phyloP scores from a whole-genome alignment of 805 yeast genomes.

The Jamesozyma piceae region DNA sequence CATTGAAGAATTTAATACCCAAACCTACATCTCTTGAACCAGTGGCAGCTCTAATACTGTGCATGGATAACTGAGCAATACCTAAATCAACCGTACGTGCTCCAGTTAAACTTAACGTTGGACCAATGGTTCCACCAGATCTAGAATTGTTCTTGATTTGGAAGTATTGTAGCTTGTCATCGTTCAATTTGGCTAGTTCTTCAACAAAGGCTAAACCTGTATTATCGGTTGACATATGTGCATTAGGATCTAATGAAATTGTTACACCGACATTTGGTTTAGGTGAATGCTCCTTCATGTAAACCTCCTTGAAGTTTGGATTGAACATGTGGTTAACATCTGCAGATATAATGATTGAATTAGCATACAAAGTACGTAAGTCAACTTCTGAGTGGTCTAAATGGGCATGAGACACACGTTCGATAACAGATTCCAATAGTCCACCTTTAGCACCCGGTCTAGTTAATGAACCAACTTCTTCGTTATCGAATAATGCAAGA shows the following conservation, averaged over 20 bases:
- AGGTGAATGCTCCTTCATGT: constrained; percentile 72
- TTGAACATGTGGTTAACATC: constrained; percentile 77
- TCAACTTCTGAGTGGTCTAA: constrained; percentile 7
- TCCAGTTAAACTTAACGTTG: constrained; percentile 54
- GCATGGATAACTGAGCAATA: constrained; percentile 79
- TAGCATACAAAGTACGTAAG: constrained; percentile 47
- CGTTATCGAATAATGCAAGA: constrained; percentile 67
- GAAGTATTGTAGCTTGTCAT: constrained; percentile 65
- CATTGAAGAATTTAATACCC: constrained; percentile 61
- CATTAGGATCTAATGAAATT: constrained; percentile 66
- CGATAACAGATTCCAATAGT: constrained; percentile 52
- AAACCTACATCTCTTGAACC: constrained; percentile 72
- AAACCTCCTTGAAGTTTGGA: constrained; percentile 63
- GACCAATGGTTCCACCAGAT: constrained; percentile 88
- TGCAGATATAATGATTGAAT: constrained; percentile 71
- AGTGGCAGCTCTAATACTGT: constrained; percentile 70
- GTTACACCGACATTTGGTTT: constrained; percentile 69
- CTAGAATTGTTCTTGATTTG: constrained; percentile 79
- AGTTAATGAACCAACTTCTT: constrained; percentile 73
- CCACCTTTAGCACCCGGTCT: constrained; percentile 82
- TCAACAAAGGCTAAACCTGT: constrained; percentile 62
- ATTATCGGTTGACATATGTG: constrained; percentile 75
- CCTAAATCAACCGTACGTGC: constrained; percentile 75
- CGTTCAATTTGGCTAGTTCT: constrained; percentile 57
- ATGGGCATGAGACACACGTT: constrained; percentile 39